Evolutionary conservation across 345 rosid genomes (phyloP).

Genomic region (Eutrema yunnanense): DNA sequence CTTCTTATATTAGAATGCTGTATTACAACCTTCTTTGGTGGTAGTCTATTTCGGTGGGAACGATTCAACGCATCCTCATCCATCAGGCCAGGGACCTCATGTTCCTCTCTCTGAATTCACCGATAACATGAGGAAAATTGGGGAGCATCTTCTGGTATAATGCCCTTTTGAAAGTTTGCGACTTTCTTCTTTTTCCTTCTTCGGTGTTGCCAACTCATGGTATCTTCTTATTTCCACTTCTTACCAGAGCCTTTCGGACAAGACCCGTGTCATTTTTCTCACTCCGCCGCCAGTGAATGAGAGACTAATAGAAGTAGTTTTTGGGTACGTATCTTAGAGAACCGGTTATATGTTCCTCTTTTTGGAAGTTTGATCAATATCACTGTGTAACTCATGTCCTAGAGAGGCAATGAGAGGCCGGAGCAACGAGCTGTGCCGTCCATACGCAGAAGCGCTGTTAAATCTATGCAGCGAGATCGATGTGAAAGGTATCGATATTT

Average conservation of each 20-base stretch:
- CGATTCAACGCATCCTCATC: conserved; percentile 61
- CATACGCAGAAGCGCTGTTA: conserved; percentile 66
- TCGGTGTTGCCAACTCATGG: neutral
- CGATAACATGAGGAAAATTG: conserved; percentile 77
- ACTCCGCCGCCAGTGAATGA: conserved; percentile 74
- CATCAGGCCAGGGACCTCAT: conserved; percentile 69
- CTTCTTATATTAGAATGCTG: conserved; percentile 44
- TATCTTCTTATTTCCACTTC: neutral
- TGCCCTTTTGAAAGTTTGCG: neutral
- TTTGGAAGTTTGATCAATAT: neutral
- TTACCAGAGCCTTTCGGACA: conserved; percentile 67
- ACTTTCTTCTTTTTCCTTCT: neutral
- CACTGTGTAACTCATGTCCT: neutral
- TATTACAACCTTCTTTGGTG: conserved; percentile 70
- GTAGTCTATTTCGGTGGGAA: conserved; percentile 95
- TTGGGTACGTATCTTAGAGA: conserved; percentile 26
- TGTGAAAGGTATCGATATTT: conserved; percentile 58
- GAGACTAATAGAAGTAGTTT: conserved; percentile 24
- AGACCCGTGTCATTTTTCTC: conserved; percentile 62
- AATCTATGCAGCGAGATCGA: conserved; percentile 59
- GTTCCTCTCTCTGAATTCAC: conserved; percentile 75
- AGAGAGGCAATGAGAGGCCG: conserved; percentile 34
- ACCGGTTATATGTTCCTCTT: neutral
- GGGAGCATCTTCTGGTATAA: conserved; percentile 62
- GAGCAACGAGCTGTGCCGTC: conserved; percentile 52